These are phyloP conservation scores for Hanseniaspora valbyensis DNA, from an alignment of 805 yeast genomes.

Conservation along the genomic window DNA sequence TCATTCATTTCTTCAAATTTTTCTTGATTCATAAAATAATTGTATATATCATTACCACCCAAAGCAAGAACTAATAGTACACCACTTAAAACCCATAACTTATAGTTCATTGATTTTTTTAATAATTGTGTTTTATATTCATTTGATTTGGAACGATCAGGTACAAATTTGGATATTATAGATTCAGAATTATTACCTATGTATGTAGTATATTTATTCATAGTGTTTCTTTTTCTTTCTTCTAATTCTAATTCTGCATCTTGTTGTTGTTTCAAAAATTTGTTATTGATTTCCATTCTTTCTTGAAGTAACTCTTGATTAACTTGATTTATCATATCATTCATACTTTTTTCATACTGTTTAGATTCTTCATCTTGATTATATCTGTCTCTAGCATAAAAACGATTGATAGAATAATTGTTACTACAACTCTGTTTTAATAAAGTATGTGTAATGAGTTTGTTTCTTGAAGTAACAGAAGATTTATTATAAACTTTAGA, in stretches of 20 bases:
- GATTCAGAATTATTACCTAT: background rate
- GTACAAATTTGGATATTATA: slow-evolving; percentile 1
- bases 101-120: slow-evolving; percentile 10
- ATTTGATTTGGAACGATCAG: slow-evolving; percentile 10
- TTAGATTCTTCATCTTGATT: slow-evolving; percentile 11
- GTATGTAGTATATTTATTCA: slow-evolving; percentile 9
- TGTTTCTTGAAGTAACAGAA: too few relatives aligned
- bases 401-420: too few relatives aligned
- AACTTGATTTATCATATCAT: slow-evolving; percentile 13
- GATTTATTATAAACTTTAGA: too few relatives aligned
- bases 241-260: slow-evolving; percentile 4
- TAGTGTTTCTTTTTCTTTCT: slow-evolving; percentile 1
- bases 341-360: slow-evolving; percentile 10
- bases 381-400: slow-evolving; percentile 5
- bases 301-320: slow-evolving; percentile 9
- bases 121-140: background rate
- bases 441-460: too few relatives aligned
- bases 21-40: slow-evolving; percentile 7
- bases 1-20: slow-evolving; percentile 11
- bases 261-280: slow-evolving; percentile 6
- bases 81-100: slow-evolving; percentile 12
- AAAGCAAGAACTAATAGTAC: background rate
- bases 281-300: slow-evolving; percentile 10
- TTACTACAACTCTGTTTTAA: too few relatives aligned
- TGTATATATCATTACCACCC: slow-evolving; percentile 14